Evolutionary conservation across 257 asterid genomes (phyloP).

Genomic region (Oldenlandia corymbosa): DNA sequence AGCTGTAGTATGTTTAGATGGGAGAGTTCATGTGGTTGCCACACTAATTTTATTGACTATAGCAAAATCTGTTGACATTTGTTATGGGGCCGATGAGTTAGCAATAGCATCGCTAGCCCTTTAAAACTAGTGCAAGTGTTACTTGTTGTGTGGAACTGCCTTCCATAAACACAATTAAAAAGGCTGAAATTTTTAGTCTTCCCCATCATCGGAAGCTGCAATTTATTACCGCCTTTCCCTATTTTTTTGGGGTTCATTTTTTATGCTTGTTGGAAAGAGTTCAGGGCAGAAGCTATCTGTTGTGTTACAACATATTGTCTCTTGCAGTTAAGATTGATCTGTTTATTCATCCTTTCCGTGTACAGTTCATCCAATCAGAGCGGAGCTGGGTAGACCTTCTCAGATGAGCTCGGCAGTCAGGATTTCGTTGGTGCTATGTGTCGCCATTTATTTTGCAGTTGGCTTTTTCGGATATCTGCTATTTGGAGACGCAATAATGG

Average conservation of each 20-base stretch:
- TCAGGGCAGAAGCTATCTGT: neutral
- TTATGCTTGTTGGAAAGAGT: neutral
- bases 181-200: neutral
- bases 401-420: slow-evolving; percentile 83
- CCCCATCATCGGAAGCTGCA: neutral
- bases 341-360: neutral
- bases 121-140: neutral
- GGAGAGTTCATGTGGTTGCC: no score
- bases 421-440: slow-evolving; percentile 57
- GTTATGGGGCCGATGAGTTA: neutral
- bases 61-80: no score
- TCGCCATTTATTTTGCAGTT: slow-evolving; percentile 66
- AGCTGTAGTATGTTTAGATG: no score
- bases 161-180: neutral
- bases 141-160: neutral
- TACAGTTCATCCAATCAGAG: slow-evolving; percentile 98
- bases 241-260: neutral
- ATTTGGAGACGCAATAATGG: slow-evolving; percentile 91
- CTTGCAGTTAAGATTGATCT: neutral
- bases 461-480: slow-evolving; percentile 93
- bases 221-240: neutral
- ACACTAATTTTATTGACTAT: no score
- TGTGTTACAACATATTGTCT: neutral
- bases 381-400: slow-evolving; percentile 87
- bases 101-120: neutral